Conservation (phyloP, 306 rosid species). For the Amphicarpaea edgeworthii region DNA sequence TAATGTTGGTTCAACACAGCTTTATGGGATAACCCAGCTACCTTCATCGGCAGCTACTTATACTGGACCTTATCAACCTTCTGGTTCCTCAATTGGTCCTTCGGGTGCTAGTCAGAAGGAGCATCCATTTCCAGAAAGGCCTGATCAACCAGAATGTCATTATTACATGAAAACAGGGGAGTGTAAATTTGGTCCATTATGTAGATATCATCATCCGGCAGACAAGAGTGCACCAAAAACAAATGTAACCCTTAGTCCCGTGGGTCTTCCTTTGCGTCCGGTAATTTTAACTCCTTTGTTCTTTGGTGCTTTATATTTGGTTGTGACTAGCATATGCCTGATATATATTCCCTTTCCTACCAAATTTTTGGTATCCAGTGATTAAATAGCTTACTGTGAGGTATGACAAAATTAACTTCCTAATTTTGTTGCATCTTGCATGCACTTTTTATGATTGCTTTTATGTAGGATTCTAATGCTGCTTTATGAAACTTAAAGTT, state of each 20-base stretch:
- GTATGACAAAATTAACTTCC: constrained; percentile 31
- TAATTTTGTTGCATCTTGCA: constrained; percentile 4
- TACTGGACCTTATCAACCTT: constrained; percentile 66
- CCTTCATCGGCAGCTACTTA: constrained; percentile 66
- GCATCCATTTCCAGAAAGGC: constrained; percentile 84
- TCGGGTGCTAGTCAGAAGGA: constrained; percentile 77
- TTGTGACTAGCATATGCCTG: constrained; percentile 19
- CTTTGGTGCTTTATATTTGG: constrained; percentile 36
- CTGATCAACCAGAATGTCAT: constrained; percentile 93
- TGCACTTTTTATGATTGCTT: constrained; percentile 33
- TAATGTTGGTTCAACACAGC: constrained; percentile 63
- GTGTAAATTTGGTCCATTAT: constrained; percentile 94
- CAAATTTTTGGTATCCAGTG: not conserved
- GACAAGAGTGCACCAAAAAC: constrained; percentile 63
- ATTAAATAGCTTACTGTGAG: constrained; percentile 25
- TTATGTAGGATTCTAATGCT: constrained; percentile 25
- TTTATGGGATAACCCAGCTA: constrained; percentile 73
- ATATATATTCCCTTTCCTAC: not conserved
- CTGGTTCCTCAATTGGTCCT: constrained; percentile 68
- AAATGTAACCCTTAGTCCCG: constrained; percentile 66
- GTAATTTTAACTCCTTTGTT: constrained; percentile 57
- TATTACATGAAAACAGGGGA: constrained; percentile 96
- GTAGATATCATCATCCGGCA: constrained; percentile 97
- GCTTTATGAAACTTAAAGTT: constrained; percentile 21
- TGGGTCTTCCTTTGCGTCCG: constrained; percentile 95